Evolutionary conservation across 2,329 filamentous ascomycete species (phyloP), one percentile per base, ranked within the genome.

Genomic region (Hypoxylon sp.): DNA sequence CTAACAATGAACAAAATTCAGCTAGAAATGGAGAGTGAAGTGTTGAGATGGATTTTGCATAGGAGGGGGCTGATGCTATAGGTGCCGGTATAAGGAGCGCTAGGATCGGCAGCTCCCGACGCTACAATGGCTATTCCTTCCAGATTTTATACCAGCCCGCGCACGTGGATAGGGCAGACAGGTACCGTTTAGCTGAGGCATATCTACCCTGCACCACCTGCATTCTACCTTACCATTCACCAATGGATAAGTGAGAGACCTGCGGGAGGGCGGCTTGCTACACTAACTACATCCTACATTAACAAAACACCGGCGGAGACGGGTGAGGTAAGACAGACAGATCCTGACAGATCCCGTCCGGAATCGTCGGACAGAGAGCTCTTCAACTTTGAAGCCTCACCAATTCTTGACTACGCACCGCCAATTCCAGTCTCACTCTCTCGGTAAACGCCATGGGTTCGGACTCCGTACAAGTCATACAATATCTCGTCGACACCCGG

Each of bases 401-500:
- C 6, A 49, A 35, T 37, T n/a, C 52, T 41, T 18, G 42, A 45
- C 23, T 40, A 20, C 17, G n/a, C 46, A 3, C 26, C 35, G 43
- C 42, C 40, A 58, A 55, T 33, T 35, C 33, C 21, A 51, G 46
- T 21, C 29, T 27, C 33, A n/a, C 29, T 4, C 10, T 40, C 37
- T n/a, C 20, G 40, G 21, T 6, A 50, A 62, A 55, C 57, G 63
- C 50, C 50, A 72, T 72, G 70, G 62, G 62, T 51, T 66, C 69
- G 43, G 58, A 54, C 37, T 64, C 68, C 23, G 73, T 76, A 1
- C 69, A 74, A 42, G 74, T 87, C 47, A 75, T 86, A 57, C 83
- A 86, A 73, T 88, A 85, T 83, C 74, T 86, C 52, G 73, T 88
- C 31, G 85, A 88, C 72, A 88, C 86, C 3, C 78, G 85, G 31